Percentiles rank a stretch among this genome's conserved stretches.
Conservation (phyloP, 2,329 filamentous ascomycete species). For the Fusarium sp. region DNA sequence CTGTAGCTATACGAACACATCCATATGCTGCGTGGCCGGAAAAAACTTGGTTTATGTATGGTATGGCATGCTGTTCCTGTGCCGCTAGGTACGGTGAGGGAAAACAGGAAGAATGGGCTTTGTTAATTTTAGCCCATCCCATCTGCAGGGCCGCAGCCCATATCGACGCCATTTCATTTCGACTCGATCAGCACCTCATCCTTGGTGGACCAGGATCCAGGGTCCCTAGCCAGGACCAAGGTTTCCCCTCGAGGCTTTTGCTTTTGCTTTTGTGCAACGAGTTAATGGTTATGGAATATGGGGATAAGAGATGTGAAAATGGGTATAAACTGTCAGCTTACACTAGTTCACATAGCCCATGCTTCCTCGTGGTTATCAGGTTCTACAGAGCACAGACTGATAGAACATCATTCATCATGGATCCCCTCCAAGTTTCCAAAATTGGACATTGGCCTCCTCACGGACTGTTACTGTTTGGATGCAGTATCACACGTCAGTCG, state of each 20-base stretch:
- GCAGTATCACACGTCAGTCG: constrained; percentile 36
- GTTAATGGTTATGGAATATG: not conserved
- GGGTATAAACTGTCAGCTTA: not conserved
- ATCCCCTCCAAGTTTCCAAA: constrained; percentile 28
- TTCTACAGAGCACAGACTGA: not conserved
- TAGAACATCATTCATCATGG: constrained; percentile 18
- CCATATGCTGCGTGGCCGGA: not conserved
- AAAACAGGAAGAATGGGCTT: not conserved
- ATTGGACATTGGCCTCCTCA: constrained; percentile 25
- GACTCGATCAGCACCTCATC: constrained; percentile 1
- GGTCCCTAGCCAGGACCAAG: not conserved
- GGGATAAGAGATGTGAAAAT: not conserved
- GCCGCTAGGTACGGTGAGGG: not conserved
- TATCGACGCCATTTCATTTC: constrained; percentile 27
- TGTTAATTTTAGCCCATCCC: constrained; percentile 16
- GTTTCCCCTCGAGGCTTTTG: not conserved
- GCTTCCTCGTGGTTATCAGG: not conserved
- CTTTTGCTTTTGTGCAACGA: constrained; percentile 9
- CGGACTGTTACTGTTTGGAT: constrained; percentile 21
- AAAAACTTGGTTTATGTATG: not conserved
- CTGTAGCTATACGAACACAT: constrained; percentile 10
- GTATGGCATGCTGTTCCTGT: not conserved
- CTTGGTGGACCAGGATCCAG: constrained; percentile 9
- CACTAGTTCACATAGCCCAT: not conserved
- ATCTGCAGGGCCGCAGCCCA: constrained; percentile 21